Evolutionary conservation across 176 grass and related monocot genomes (phyloP).

Genomic region (Oryza meyeriana): DNA sequence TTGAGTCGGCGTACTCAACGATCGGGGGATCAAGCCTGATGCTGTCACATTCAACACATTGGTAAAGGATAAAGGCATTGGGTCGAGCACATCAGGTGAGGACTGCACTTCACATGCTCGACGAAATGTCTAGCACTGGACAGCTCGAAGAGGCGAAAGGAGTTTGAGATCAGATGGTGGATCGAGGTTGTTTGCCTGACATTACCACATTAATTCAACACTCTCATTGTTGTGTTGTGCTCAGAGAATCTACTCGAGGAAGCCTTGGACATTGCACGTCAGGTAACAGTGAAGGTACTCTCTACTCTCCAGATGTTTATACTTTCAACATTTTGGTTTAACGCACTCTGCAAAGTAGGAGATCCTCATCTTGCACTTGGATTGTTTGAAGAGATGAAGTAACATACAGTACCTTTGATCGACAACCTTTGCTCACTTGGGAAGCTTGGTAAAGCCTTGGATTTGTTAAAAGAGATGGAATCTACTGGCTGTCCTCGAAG

Average conservation of each 20-base stretch:
- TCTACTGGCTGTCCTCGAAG: too few species aligned
- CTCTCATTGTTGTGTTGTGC: constrained; percentile 68
- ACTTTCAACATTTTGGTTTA: constrained; percentile 90
- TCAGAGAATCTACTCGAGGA: constrained; percentile 63
- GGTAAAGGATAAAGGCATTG: constrained; percentile 61
- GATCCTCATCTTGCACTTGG: constrained; percentile 65
- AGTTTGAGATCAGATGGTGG: constrained; percentile 67
- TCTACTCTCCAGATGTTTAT: too few species aligned
- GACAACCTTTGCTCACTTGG: constrained; percentile 63
- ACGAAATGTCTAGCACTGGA: constrained; percentile 61
- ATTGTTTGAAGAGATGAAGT: constrained; percentile 91
- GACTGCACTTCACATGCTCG: constrained; percentile 60
- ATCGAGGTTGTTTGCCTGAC: constrained; percentile 64
- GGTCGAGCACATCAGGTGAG: constrained; percentile 62
- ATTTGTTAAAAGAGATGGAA: constrained; percentile 92
- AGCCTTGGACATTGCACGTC: constrained; percentile 71
- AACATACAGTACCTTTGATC: constrained; percentile 81
- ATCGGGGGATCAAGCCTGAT: constrained; percentile 44
- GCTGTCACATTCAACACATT: constrained; percentile 71
- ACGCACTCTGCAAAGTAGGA: constrained; percentile 65
- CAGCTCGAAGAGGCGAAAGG: constrained; percentile 58
- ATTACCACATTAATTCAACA: constrained; percentile 80
- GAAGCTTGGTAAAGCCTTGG: constrained; percentile 62
- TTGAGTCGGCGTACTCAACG: constrained; percentile 56
- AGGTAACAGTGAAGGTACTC: constrained; percentile 59